A percentile compares a stretch with the other conserved stretches of the same genome.
Conservation (phyloP, 2,329 filamentous ascomycete species). For the Neocucurbitaria cava region DNA sequence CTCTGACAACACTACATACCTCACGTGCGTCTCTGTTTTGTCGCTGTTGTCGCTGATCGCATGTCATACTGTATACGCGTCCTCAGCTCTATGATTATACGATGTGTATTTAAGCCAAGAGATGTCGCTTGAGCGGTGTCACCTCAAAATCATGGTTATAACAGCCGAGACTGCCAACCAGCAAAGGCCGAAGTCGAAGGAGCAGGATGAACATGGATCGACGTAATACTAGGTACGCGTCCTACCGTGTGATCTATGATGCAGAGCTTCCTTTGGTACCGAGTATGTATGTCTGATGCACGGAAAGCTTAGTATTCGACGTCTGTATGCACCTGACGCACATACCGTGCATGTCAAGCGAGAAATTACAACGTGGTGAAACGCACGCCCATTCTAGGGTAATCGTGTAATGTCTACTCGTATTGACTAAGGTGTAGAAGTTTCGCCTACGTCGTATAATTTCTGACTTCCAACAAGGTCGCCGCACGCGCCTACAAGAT, state of each 20-base stretch:
- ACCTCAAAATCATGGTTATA: background rate
- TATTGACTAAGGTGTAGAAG: too few relatives aligned
- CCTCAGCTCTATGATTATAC: background rate
- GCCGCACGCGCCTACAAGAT: slow-evolving; percentile 33
- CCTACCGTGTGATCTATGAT: background rate
- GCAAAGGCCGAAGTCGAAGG: background rate
- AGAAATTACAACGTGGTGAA: too few relatives aligned
- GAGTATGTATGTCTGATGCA: background rate
- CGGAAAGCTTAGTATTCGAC: background rate
- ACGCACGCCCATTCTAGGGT: too few relatives aligned
- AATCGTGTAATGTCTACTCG: too few relatives aligned
- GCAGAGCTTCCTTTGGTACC: background rate
- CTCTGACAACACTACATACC: slow-evolving; percentile 7
- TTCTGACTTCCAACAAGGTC: too few relatives aligned
- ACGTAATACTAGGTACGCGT: background rate
- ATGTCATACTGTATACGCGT: slow-evolving; percentile 1
- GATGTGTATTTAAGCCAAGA: background rate
- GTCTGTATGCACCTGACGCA: background rate
- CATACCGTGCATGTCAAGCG: background rate
- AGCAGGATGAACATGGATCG: background rate
- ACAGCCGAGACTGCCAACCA: background rate
- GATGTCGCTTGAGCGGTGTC: background rate
- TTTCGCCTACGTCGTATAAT: too few relatives aligned
- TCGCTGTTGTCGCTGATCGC: too few relatives aligned
- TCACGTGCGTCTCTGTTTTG: too few relatives aligned